Conservation (phyloP, 2,329 filamentous ascomycete genomes). For the Ascochyta rabiei region DNA sequence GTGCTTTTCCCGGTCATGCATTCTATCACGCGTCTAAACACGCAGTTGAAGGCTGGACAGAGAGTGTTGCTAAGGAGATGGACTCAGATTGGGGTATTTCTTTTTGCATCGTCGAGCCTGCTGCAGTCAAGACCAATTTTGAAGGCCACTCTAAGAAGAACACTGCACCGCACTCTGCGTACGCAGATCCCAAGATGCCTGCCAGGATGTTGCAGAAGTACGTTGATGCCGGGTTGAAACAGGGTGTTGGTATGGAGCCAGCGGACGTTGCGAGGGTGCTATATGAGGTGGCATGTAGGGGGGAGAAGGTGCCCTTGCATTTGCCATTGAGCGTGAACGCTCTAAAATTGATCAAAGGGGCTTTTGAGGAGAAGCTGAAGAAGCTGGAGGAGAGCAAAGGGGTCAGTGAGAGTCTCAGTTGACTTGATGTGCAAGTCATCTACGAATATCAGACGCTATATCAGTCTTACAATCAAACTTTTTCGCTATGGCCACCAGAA, state of each 20-base stretch:
- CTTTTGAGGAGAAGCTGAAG: constrained; percentile 36
- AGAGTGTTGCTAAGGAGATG: constrained; percentile 54
- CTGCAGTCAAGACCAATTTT: constrained; percentile 47
- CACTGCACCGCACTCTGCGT: constrained; percentile 21
- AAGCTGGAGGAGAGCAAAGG: constrained; percentile 46
- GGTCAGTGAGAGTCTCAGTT: constrained; percentile 35
- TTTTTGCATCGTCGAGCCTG: constrained; percentile 53
- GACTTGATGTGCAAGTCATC: neutral
- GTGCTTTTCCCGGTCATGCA: constrained; percentile 28
- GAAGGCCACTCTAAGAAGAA: constrained; percentile 38
- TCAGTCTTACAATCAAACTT: no score
- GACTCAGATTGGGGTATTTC: constrained; percentile 42
- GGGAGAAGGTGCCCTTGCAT: constrained; percentile 49
- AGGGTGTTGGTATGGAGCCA: constrained; percentile 36
- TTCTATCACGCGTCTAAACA: constrained; percentile 36
- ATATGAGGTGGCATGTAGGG: constrained; percentile 40
- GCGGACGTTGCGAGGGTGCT: constrained; percentile 35
- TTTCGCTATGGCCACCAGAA: no score
- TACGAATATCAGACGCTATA: no score
- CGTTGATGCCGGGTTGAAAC: constrained; percentile 43
- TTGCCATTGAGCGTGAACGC: constrained; percentile 50
- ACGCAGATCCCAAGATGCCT: constrained; percentile 23
- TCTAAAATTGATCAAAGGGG: constrained; percentile 43
- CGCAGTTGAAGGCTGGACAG: constrained; percentile 53
- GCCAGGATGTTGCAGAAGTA: constrained; percentile 40